phyloP scores from a whole-genome alignment of 371 early-diverging fungal genomes.

The Amoeboaphelidium protococcarum region DNA sequence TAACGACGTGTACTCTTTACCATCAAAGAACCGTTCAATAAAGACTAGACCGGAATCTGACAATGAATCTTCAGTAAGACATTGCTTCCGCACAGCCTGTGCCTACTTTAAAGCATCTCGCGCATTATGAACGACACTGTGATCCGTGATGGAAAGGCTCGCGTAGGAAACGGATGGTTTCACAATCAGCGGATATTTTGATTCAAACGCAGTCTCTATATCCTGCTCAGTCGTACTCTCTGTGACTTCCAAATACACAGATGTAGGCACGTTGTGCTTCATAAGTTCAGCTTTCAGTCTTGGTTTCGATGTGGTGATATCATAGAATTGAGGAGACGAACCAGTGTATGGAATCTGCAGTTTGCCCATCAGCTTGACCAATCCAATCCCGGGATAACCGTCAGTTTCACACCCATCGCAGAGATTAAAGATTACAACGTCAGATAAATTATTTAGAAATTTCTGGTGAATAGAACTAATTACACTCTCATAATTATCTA shows the following conservation, averaged over 20 bases:
- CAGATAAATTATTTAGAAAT: neutral
- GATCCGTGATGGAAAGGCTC: slow-evolving; percentile 12
- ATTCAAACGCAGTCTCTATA: slow-evolving; percentile 1
- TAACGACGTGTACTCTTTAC: slow-evolving; percentile 20
- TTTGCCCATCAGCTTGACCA: neutral
- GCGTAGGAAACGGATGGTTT: slow-evolving; percentile 20
- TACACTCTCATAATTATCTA: neutral
- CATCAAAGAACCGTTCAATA: slow-evolving; percentile 17
- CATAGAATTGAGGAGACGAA: neutral
- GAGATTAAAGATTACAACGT: neutral
- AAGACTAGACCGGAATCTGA: slow-evolving; percentile 12
- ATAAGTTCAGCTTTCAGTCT: slow-evolving; percentile 5
- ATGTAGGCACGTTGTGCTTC: slow-evolving; percentile 6
- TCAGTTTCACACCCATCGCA: neutral
- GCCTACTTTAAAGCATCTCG: slow-evolving; percentile 7
- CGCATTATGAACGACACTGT: slow-evolving; percentile 10
- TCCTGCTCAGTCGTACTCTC: slow-evolving; percentile 1
- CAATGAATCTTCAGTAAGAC: too few relatives aligned
- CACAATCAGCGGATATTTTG: slow-evolving; percentile 16
- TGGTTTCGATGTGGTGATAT: slow-evolving; percentile 1
- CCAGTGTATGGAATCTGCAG: neutral
- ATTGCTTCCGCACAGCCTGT: too few relatives aligned
- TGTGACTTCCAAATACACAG: slow-evolving; percentile 6
- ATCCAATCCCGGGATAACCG: neutral
- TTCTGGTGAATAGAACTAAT: neutral